These are phyloP conservation scores for Steccherinum ochraceum DNA, from an alignment of 768 basidiomycete species.

Conservation along the genomic window DNA sequence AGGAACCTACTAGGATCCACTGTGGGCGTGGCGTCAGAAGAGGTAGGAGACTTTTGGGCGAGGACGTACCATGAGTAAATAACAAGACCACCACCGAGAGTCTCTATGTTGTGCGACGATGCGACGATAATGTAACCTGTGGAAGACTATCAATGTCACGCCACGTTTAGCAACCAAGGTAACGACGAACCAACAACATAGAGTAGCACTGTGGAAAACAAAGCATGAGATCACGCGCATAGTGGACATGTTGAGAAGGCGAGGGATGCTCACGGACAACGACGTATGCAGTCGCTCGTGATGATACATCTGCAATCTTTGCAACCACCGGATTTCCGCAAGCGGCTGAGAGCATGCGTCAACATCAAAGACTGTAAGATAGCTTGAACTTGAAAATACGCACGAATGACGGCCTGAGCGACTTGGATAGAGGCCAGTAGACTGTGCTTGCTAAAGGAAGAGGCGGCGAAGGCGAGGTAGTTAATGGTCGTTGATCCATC, in stretches of 20 bases:
- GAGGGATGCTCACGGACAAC: conserved; percentile 41
- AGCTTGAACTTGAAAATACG: conserved; percentile 25
- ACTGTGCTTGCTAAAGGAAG: conserved; percentile 17
- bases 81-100: conserved; percentile 33
- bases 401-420: conserved; percentile 26
- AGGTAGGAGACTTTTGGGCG: too few species aligned
- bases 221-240: conserved; percentile 17
- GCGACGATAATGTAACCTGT: conserved; percentile 31
- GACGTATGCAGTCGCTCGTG: conserved; percentile 40
- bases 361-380: background rate
- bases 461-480: conserved; percentile 32
- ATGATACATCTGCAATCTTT: conserved; percentile 45
- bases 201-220: conserved; percentile 23
- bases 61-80: too few species aligned
- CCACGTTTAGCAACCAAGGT: conserved; percentile 13
- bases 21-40: too few species aligned
- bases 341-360: conserved; percentile 10
- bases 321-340: conserved; percentile 41
- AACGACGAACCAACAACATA: conserved; percentile 34
- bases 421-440: conserved; percentile 22
- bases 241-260: conserved; percentile 21
- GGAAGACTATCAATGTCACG: conserved; percentile 1
- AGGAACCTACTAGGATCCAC: conserved; percentile 45
- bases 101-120: conserved; percentile 18
- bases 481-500: conserved; percentile 63